phyloP scores from a whole-genome alignment of 1,284 basidiomycete genomes.

The Fereydounia khargensis region DNA sequence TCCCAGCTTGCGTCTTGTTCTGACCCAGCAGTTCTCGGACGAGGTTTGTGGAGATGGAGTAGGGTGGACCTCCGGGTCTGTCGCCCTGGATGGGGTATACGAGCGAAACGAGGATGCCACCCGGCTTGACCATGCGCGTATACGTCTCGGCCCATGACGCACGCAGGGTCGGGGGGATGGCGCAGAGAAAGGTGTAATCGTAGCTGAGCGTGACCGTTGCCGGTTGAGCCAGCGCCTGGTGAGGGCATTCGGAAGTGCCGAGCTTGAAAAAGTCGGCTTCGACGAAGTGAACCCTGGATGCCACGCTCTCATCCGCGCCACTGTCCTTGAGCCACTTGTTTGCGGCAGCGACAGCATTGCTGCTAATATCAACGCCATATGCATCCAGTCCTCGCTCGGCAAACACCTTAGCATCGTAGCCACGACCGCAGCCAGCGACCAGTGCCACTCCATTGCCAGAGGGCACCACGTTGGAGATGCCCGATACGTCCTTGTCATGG shows the following conservation, averaged over 20 bases:
- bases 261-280: conserved; percentile 35
- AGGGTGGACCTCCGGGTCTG: conserved; percentile 36
- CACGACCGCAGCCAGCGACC: conserved; percentile 30
- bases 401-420: conserved; percentile 32
- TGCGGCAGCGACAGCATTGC: conserved; percentile 22
- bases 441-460: conserved; percentile 10
- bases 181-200: conserved; percentile 48
- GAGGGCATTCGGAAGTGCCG: conserved; percentile 9
- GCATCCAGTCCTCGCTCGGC: conserved; percentile 26
- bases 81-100: conserved; percentile 44
- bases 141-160: conserved; percentile 36
- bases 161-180: conserved; percentile 32
- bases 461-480: conserved; percentile 16
- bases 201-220: conserved; percentile 18
- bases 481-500: conserved; percentile 10
- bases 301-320: conserved; percentile 3
- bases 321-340: conserved; percentile 34
- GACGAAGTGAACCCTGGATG: conserved; percentile 13
- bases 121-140: conserved; percentile 19
- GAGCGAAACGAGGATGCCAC: conserved; percentile 27
- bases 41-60: conserved; percentile 29
- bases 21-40: conserved; percentile 14
- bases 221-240: conserved; percentile 7
- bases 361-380: conserved; percentile 35
- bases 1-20: conserved; percentile 9